Base-by-base conservation (phyloP, 1,284 basidiomycete species). In the Athelia psychrophila region DNA sequence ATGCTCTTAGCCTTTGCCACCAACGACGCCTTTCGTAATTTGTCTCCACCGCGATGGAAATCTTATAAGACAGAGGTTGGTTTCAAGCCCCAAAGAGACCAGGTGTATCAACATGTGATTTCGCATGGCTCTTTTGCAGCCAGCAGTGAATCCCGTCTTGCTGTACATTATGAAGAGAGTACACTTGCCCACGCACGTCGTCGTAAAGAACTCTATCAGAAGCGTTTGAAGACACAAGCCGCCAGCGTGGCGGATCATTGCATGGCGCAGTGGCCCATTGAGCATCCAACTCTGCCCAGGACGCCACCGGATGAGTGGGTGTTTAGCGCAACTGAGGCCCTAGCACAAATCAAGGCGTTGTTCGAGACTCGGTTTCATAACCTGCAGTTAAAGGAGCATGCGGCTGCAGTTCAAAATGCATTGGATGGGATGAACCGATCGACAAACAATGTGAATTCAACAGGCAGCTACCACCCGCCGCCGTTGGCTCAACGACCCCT, bases 1-100 rank as follows among this genome's bases (percentile, higher is more conserved):
- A 54, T 59, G 2, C 53, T 76, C 3, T 44, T 74, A 4, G 60
- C 70, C 1, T 66, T 75, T 51, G 69, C 66, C 9, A 65, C 60
- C 12, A 52, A 55, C 16, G 25, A 47, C 4, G 18, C 22, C 3
- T 64, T 63, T 44, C 44, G 49, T 12, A 13, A 24, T 10, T 50
- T 63, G n/a, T 8, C 40, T 13, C 56, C 56, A 30, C 63, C 60
- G 22, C n/a, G 35, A 8, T 49, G 53, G 30, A 19, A 6, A 1
- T 25, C 36, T 38, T 63, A 56, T 45, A 44, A 60, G 49, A 53
- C 61, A 15, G 19, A 23, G 10, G 20, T 25, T 13, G 62, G 61
- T 10, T 50, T 48, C 32, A n/a, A 35, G 20, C 57, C 56, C 3
- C n/a, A 54, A 20, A 40, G 23, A 49, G 20, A 30, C 20, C 25